These are phyloP conservation scores for Theileria sp. DNA, from an alignment of 169 alveolate genomes.

Conservation along the genomic window DNA sequence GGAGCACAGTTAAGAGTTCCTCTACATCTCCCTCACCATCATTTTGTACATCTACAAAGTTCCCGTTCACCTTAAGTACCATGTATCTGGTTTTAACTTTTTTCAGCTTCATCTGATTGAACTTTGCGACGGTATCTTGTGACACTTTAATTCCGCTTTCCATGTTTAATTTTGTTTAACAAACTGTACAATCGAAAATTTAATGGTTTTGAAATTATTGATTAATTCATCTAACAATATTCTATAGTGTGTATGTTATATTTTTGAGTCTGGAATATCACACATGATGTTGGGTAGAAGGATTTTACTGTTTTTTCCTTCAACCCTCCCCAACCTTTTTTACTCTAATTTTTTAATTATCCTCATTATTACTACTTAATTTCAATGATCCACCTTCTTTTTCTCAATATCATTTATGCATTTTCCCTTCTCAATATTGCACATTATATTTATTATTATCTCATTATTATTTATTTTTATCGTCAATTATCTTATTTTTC, in stretches of 20 bases:
- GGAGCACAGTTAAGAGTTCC: constrained; percentile 50
- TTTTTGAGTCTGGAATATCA: neutral
- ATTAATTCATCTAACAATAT: neutral
- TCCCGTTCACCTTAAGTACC: constrained; percentile 66
- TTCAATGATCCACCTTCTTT: neutral
- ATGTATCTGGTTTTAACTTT: constrained; percentile 69
- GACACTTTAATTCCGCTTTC: constrained; percentile 77
- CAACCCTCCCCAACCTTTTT: neutral
- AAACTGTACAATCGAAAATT: neutral
- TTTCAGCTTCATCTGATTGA: constrained; percentile 71
- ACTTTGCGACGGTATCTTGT: constrained; percentile 70
- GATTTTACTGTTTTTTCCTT: neutral
- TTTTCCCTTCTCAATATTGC: neutral
- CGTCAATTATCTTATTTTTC: too few species aligned
- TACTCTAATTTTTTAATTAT: too few species aligned
- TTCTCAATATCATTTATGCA: too few species aligned
- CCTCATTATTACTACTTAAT: neutral
- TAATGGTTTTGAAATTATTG: neutral
- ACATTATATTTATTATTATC: neutral
- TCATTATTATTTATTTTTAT: neutral
- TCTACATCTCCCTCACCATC: constrained; percentile 66
- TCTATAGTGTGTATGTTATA: constrained; percentile 3
- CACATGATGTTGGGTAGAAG: constrained; percentile 25
- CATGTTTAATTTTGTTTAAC: constrained; percentile 46
- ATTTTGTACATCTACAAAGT: constrained; percentile 26